Base-by-base conservation (phyloP, 345 rosid species). In the Mercurialis annua region DNA sequence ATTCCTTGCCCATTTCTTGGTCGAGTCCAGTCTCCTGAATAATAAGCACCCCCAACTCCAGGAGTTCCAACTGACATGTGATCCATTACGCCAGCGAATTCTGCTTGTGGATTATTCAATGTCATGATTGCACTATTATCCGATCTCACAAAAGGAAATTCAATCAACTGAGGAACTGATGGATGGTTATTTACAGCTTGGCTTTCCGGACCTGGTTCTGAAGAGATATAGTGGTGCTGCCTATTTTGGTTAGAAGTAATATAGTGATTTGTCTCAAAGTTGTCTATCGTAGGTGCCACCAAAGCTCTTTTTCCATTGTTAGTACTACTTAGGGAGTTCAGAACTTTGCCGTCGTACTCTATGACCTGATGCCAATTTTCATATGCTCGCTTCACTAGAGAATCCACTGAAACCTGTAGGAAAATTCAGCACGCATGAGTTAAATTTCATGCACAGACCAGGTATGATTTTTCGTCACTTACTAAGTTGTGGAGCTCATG, bases 341-440 rank as follows among this genome's bases (percentile, higher is more conserved):
- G 78, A 62, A 84, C 81, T 74, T 89, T 87, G 14, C 92, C 88
- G 26, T 91, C 92, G 50, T 89, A 94, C 72, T 91, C 95, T 26
- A 87, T 59, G 1, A 89, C 96, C 74, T 80, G 87, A 77, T 85
- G 91, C 99, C 97, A 94, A 68, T 89, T 86, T 57, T 90, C 97
- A 50, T 91, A 89, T 49, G 99, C 97, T 63, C 70, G 77, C 77
- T 89, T 94, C 81, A 94, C 87, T 77, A 86, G 72, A 43, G 88
- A 81, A 77, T 94, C 97, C 49, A 89, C 99, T 26, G 79, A 84
- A 36, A 90, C 69, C 99, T 94, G 87, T 48, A 67, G 38, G 69
- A 76, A 73, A 62, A 17, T 29, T 61, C 29, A 53, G 43, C n/a
- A 59, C 44, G 15, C 71, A 68, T 57, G 9, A 68, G 61, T 43